phyloP scores from a whole-genome alignment of 768 basidiomycete species.

The Gymnopilus junonius region DNA sequence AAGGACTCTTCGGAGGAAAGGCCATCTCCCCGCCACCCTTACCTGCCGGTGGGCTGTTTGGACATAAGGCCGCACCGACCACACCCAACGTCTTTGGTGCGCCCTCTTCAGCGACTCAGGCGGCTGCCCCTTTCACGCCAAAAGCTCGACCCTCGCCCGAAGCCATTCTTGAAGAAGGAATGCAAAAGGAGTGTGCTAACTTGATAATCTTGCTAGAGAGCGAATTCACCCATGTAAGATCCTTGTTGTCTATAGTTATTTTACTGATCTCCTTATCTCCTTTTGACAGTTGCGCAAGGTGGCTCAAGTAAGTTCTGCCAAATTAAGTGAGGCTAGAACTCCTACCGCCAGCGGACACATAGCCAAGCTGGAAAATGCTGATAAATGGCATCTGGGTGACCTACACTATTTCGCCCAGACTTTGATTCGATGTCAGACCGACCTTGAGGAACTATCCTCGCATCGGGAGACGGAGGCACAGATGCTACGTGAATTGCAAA shows the following conservation, averaged over 20 bases:
- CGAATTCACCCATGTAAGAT: constrained; percentile 65
- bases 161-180: constrained; percentile 54
- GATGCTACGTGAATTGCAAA: constrained; percentile 59
- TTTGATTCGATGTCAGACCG: constrained; percentile 52
- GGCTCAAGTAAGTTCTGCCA: constrained; percentile 33
- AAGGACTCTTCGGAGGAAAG: neutral
- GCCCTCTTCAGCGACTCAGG: neutral
- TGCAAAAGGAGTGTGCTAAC: constrained; percentile 66
- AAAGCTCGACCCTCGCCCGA: constrained; percentile 15
- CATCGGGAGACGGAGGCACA: constrained; percentile 44
- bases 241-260: neutral
- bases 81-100: neutral
- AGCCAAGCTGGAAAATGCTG: constrained; percentile 48
- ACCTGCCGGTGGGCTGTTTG: constrained; percentile 4
- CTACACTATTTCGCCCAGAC: constrained; percentile 53
- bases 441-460: constrained; percentile 53
- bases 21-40: neutral
- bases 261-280: neutral
- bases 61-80: neutral
- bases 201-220: constrained; percentile 50
- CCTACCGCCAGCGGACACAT: constrained; percentile 41
- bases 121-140: neutral
- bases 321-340: neutral
- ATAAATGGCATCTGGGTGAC: constrained; percentile 62
- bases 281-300: constrained; percentile 45